phyloP scores from a whole-genome alignment of 129 eudicot genomes.

The Artemisia annua region DNA sequence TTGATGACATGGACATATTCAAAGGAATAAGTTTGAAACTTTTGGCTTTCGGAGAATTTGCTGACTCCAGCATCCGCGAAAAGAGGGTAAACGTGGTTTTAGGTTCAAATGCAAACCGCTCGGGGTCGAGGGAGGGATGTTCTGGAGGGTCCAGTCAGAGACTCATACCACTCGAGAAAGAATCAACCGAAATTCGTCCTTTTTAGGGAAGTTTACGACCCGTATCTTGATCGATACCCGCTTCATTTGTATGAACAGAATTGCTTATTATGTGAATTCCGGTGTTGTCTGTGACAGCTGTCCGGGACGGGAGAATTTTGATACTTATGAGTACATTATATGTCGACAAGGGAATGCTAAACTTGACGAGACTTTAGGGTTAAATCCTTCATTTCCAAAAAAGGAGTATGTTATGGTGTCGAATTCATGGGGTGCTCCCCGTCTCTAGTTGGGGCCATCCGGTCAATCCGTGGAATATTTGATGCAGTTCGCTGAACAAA shows the following conservation, averaged over 20 bases:
- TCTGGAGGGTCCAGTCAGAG: conserved; percentile 74
- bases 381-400: conserved; percentile 55
- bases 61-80: conserved; percentile 79
- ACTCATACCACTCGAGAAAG: conserved; percentile 61
- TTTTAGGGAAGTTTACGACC: conserved; percentile 69
- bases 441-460: conserved; percentile 82
- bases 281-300: conserved; percentile 96
- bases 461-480: conserved; percentile 94
- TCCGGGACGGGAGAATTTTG: conserved; percentile 85
- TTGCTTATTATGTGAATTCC: conserved; percentile 76
- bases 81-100: conserved; percentile 80
- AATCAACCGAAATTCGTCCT: conserved; percentile 59
- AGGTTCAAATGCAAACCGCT: conserved; percentile 88
- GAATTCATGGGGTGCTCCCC: conserved; percentile 90
- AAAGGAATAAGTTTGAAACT: conserved; percentile 90
- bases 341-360: conserved; percentile 74
- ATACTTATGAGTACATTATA: conserved; percentile 78
- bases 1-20: conserved; percentile 93
- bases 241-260: conserved; percentile 80
- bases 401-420: conserved; percentile 88
- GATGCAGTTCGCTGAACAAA: conserved; percentile 88
- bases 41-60: conserved; percentile 80
- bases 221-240: conserved; percentile 69
- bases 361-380: conserved; percentile 57
- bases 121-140: conserved; percentile 90